A percentile compares a stretch with the other conserved stretches of the same genome.
Conservation (phyloP, 306 rosid genomes). For the Cotoneaster glaucophyllus region DNA sequence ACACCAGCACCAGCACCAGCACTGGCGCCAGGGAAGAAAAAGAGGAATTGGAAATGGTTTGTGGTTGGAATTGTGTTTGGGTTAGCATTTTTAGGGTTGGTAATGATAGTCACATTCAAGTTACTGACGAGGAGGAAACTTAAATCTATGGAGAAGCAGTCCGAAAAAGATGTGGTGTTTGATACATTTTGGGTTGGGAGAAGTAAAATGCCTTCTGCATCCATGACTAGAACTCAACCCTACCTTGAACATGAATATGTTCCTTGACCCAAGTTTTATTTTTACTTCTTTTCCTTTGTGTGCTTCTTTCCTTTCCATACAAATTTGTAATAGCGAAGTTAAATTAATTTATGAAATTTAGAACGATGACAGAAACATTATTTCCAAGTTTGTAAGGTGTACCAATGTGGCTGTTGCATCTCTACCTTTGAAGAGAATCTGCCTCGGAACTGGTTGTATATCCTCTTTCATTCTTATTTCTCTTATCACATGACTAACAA, state of each 20-base stretch:
- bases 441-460: too few species aligned
- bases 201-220: slow-evolving; percentile 74
- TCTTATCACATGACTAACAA: neutral
- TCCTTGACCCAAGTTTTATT: slow-evolving; percentile 12
- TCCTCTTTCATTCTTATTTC: neutral
- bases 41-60: slow-evolving; percentile 22
- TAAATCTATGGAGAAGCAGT: slow-evolving; percentile 48
- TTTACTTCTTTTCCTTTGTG: neutral
- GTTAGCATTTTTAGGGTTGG: slow-evolving; percentile 32
- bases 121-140: slow-evolving; percentile 31
- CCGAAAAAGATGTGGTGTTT: slow-evolving; percentile 53
- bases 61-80: slow-evolving; percentile 39
- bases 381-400: neutral
- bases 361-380: neutral
- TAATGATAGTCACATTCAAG: slow-evolving; percentile 21
- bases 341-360: neutral
- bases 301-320: neutral
- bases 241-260: slow-evolving; percentile 45
- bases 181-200: slow-evolving; percentile 71
- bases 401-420: neutral
- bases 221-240: slow-evolving; percentile 75
- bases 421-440: too few species aligned
- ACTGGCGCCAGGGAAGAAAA: neutral
- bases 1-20: neutral
- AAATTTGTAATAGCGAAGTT: slow-evolving; percentile 17